Evolutionary conservation across 108 stramenopile genomes (phyloP).

Genomic region (Nitzschia sp.): DNA sequence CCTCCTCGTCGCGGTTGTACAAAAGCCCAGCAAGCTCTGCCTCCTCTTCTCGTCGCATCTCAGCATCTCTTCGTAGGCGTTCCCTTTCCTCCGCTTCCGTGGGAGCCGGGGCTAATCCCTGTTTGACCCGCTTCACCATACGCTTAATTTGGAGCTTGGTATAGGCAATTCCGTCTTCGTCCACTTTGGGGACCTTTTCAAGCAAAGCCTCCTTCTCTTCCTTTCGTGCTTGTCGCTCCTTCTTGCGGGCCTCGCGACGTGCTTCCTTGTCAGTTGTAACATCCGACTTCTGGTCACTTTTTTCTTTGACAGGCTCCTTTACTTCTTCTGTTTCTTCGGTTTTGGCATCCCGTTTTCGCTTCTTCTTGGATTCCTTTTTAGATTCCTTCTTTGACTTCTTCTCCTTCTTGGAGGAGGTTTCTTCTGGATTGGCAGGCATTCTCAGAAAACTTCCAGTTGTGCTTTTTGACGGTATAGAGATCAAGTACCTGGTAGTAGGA

Average conservation of each 20-base stretch:
- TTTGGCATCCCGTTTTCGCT: constrained; percentile 15
- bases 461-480: too few species aligned
- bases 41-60: constrained; percentile 60
- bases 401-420: constrained; percentile 8
- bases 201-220: constrained; percentile 44
- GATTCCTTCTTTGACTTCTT: constrained; percentile 26
- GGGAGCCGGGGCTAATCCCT: constrained; percentile 68
- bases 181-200: constrained; percentile 46
- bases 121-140: constrained; percentile 82
- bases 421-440: background rate
- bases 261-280: background rate
- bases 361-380: constrained; percentile 8
- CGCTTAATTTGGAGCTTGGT: constrained; percentile 80
- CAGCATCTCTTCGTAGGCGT: constrained; percentile 42
- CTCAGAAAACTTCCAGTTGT: too few species aligned
- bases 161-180: constrained; percentile 70
- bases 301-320: constrained; percentile 8
- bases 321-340: background rate
- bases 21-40: constrained; percentile 48
- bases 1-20: constrained; percentile 26
- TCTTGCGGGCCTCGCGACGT: background rate
- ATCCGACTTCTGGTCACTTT: background rate
- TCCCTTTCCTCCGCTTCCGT: constrained; percentile 74
- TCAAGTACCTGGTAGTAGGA: too few species aligned
- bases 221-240: constrained; percentile 8